Evolutionary conservation across 768 basidiomycete genomes (phyloP).

Genomic region (Terana coerulea): DNA sequence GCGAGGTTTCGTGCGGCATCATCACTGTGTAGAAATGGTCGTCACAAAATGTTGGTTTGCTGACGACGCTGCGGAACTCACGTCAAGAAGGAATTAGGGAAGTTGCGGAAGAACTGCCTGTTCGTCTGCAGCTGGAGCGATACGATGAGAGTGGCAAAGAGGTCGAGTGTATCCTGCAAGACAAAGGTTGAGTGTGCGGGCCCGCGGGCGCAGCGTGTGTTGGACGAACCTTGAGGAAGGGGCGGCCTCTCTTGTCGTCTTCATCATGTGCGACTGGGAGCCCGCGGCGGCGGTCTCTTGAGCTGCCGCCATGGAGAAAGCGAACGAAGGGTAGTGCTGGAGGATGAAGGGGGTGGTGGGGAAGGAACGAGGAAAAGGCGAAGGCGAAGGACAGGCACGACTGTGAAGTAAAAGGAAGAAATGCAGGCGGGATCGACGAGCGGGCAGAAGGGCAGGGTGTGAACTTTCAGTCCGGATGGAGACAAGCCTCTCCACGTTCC

Average conservation of each 20-base stretch:
- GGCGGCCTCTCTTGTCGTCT: conserved; percentile 95
- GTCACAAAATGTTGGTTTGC: conserved; percentile 12
- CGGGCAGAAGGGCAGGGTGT: conserved; percentile 8
- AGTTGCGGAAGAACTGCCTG: conserved; percentile 95
- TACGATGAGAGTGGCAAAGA: conserved; percentile 95
- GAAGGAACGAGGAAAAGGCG: not conserved
- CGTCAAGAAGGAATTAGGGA: conserved; percentile 95
- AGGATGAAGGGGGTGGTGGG: not conserved
- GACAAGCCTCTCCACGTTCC: conserved; percentile 6
- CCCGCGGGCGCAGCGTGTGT: conserved; percentile 10
- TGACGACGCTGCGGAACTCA: conserved; percentile 39
- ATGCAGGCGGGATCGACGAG: conserved; percentile 12
- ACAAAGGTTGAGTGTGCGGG: not conserved
- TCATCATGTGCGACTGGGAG: conserved; percentile 93
- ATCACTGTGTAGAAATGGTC: conserved; percentile 53
- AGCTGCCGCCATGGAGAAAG: conserved; percentile 27
- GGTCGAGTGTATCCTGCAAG: conserved; percentile 90
- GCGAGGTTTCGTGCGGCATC: conserved; percentile 92
- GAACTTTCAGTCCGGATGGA: conserved; percentile 6
- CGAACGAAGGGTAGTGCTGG: conserved; percentile 13
- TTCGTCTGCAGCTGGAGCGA: conserved; percentile 86
- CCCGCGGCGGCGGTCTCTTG: conserved; percentile 44
- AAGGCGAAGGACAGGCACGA: conserved; percentile 9
- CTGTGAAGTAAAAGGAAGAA: conserved; percentile 5
- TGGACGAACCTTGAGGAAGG: conserved; percentile 77